Conservation (phyloP, 208 protist species). For the Spironucleus salmonicida region DNA sequence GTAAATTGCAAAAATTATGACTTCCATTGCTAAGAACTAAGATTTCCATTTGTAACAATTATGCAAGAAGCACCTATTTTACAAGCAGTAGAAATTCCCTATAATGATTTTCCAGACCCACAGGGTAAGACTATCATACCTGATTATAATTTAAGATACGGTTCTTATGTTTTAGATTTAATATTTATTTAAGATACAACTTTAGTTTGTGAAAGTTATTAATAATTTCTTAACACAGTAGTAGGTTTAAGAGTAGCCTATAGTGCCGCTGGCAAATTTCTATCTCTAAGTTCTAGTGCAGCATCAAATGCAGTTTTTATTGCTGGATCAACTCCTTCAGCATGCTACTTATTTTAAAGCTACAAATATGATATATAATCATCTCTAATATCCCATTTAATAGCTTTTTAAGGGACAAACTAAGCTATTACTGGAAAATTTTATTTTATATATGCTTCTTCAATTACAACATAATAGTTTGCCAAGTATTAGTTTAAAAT, state of each 20-base stretch:
- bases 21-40: slow-evolving; percentile 12
- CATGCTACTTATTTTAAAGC: not conserved
- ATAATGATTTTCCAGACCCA: slow-evolving; percentile 19
- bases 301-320: not conserved
- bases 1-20: slow-evolving; percentile 17
- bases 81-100: not conserved
- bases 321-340: not conserved
- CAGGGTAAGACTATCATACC: slow-evolving; percentile 18
- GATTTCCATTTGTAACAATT: slow-evolving; percentile 24
- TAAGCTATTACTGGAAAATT: not conserved
- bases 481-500: too few species aligned
- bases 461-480: too few species aligned
- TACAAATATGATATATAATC: not conserved
- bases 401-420: not conserved
- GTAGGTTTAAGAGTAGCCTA: slow-evolving; percentile 10
- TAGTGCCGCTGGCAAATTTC: not conserved
- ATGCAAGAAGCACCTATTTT: not conserved
- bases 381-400: not conserved
- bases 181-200: not conserved
- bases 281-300: not conserved
- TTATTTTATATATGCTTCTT: too few species aligned
- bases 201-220: slow-evolving; percentile 9
- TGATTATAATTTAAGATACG: slow-evolving; percentile 4
- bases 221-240: slow-evolving; percentile 5
- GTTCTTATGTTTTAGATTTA: not conserved